These are phyloP conservation scores for Neurospora sp. DNA, from an alignment of 495 filamentous ascomycete genomes.

Conservation along the genomic window DNA sequence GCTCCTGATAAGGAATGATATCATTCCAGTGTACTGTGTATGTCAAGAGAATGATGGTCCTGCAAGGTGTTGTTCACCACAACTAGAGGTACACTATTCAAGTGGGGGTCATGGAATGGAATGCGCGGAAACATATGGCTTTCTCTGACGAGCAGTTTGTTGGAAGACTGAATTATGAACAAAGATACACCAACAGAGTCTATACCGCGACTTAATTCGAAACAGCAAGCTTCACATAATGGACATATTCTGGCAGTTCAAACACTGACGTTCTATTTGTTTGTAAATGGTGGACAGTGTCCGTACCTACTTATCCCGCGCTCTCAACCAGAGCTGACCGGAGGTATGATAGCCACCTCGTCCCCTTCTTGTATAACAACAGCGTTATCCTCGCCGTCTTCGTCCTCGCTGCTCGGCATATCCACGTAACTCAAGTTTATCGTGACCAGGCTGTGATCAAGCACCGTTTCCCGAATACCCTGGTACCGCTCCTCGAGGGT, in stretches of 20 bases:
- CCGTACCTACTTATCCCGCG: not conserved
- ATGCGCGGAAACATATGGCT: not conserved
- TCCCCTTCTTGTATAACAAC: conserved; percentile 63
- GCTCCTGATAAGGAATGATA: not conserved
- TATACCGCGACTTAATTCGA: not conserved
- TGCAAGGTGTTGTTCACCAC: not conserved
- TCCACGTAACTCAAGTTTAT: conserved; percentile 87
- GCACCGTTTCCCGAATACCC: conserved; percentile 65
- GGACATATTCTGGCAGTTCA: not conserved
- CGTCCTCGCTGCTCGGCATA: conserved; percentile 36
- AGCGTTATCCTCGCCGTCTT: conserved; percentile 25
- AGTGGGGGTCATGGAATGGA: not conserved
- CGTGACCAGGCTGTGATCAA: conserved; percentile 72
- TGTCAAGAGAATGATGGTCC: not conserved
- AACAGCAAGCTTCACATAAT: not conserved
- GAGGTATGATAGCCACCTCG: conserved; percentile 92
- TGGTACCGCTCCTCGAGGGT: conserved; percentile 68
- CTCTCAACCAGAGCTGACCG: conserved; percentile 73
- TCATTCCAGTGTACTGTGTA: not conserved
- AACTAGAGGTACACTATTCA: not conserved
- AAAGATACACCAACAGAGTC: not conserved
- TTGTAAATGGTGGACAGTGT: conserved; percentile 1
- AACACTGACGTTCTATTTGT: conserved; percentile 16
- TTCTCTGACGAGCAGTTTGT: not conserved
- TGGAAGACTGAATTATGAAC: not conserved